Evolutionary conservation across 768 basidiomycete species (phyloP), one percentile per base, ranked within the genome.

Genomic region (Boletus pseudopeckii): DNA sequence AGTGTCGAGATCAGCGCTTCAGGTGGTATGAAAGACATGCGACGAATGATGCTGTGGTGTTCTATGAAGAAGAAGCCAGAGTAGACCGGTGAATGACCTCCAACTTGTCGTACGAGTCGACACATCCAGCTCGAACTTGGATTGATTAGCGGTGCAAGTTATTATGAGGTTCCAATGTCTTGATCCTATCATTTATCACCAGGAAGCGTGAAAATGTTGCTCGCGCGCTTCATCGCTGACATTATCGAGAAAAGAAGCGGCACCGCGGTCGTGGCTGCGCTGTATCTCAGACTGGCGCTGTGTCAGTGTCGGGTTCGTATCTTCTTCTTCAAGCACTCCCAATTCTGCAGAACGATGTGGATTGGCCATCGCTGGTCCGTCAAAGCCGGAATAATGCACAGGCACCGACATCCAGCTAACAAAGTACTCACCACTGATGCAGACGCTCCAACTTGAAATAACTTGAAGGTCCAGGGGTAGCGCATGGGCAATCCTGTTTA

Each of bases 211-310:
- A 37, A 10, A 52, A 48, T 37, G 64, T 39, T 54, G 39, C 34
- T 28, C 45, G 50, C 56, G 54, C 41, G 42, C 30, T 54, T 50
- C 34, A 46, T 55, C 48, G 50, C 51, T 41, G 53, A 30, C 28
- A 18, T 61, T 53, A 55, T 55, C 38, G 42, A 53, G 30, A 28
- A 41, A 24, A 65, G 65, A 65, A 65, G 57, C 17, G 17, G 54
- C 62, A 64, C 59, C 34, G n/a, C n/a, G 61, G 57, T 64, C 42
- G 46, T 51, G 48, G 9, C 57, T 48, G 50, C 52, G 61, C 48
- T 45, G 30, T n/a, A 48, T 51, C 42, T 15, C 30, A 47, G n/a
- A 50, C 10, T 5, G 26, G 26, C 28, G 28, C 43, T 30, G 43
- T 30, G 26, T 26, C 10, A 28, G 41, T 30, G 30, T 42, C 26